Conservation (phyloP, 495 filamentous ascomycete species). For the Aspergillus panamensis region DNA sequence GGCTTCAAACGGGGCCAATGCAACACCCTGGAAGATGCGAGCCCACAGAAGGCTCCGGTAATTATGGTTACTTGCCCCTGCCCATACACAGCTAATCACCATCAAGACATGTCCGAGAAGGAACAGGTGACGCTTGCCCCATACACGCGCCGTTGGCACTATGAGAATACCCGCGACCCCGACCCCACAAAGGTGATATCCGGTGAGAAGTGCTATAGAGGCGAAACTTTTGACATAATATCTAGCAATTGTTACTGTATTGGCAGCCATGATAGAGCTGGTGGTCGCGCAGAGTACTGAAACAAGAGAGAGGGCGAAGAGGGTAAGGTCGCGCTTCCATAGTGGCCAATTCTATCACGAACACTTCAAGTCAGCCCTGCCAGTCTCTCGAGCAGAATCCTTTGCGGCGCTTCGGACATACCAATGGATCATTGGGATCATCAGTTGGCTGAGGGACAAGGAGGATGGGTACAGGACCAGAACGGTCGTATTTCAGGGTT, state of each 20-base stretch:
- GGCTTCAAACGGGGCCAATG: constrained; percentile 71
- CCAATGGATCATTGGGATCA: constrained; percentile 75
- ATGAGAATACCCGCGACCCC: constrained; percentile 77
- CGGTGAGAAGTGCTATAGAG: constrained; percentile 74
- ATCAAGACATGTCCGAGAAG: constrained; percentile 73
- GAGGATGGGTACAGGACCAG: constrained; percentile 63
- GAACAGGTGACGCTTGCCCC: constrained; percentile 88
- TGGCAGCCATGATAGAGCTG: constrained; percentile 81
- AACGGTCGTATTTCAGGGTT: constrained; percentile 68
- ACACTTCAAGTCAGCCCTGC: constrained; percentile 18
- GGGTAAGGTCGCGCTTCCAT: constrained; percentile 80
- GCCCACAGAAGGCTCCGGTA: constrained; percentile 72
- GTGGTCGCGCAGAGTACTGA: constrained; percentile 78
- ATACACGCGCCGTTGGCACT: constrained; percentile 83
- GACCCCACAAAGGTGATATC: constrained; percentile 81
- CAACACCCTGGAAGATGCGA: constrained; percentile 70
- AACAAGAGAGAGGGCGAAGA: constrained; percentile 69
- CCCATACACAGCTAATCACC: constrained; percentile 71
- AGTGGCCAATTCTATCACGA: constrained; percentile 80
- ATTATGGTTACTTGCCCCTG: constrained; percentile 61
- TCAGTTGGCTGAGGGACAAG: constrained; percentile 77
- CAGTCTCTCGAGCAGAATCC: neutral
- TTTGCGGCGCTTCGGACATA: constrained; percentile 25
- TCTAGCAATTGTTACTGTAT: constrained; percentile 67
- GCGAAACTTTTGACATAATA: constrained; percentile 61